Evolutionary conservation across 345 rosid species (phyloP), one percentile per base, ranked within the genome.

Genomic region (Citrus cavaleriei): DNA sequence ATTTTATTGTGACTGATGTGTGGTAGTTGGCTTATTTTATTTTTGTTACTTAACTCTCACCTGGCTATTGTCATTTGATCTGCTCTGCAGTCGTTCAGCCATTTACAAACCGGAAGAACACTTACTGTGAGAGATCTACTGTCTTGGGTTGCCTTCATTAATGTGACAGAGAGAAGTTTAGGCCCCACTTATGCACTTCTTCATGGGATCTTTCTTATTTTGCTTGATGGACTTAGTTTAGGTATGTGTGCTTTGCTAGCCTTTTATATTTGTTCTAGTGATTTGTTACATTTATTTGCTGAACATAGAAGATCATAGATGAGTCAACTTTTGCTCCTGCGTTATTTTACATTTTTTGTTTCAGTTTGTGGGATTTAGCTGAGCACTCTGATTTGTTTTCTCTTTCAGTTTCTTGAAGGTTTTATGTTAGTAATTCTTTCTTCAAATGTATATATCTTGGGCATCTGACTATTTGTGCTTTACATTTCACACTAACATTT

Each of bases 51-150:
- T 10, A 42, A 30, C 79, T 70, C 74, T 74, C 21, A 77, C n/a
- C 25, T 70, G 67, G 68, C 40, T 84, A 22, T 46, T 71, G 46
- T 38, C 66, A 68, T 79, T 70, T 83, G 32, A 35, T 83, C n/a
- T 76, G 72, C 60, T 40, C 73, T 89, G 69, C 93, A 93, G 98
- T 93, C 95, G 96, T 93, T 93, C 76, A 91, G 92, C 83, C 80
- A 84, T 82, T 85, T 90, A 87, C 90, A 88, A 80, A 81, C 86
- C 24, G 99, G 93, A 81, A 92, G 96, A 83, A 79, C 72, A 60
- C 97, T 93, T 68, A 95, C 99, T 49, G 91, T 93, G 77, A 91
- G 99, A 87, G 99, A 95, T 88, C 95, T 95, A 65, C 86, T 95
- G 61, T 91, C 99, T 68, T 95, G 99, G 99, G 78, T 93, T 77